A percentile compares a stretch with the other conserved stretches of the same genome.
phyloP scores from a whole-genome alignment of 345 rosid species.

The Noccaea caerulescens region DNA sequence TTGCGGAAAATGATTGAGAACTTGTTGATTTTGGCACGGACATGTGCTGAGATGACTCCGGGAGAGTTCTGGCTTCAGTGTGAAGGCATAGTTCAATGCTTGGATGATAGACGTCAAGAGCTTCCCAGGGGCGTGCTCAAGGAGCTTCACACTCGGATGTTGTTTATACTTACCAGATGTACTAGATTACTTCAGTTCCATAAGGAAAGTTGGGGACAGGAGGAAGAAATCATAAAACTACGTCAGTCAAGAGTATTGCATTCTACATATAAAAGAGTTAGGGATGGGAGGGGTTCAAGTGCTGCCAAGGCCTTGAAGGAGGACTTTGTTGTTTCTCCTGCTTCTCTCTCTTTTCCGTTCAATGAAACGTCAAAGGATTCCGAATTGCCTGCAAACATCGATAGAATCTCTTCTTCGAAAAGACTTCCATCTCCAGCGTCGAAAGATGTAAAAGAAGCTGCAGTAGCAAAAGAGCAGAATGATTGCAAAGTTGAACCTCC shows the following conservation, averaged over 20 bases:
- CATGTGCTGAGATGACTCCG: slow-evolving; percentile 72
- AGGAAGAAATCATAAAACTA: slow-evolving; percentile 64
- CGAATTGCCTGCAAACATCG: slow-evolving; percentile 63
- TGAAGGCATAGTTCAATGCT: slow-evolving; percentile 91
- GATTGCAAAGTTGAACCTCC: slow-evolving; percentile 56
- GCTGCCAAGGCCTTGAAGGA: slow-evolving; percentile 65
- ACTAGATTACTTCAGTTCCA: slow-evolving; percentile 93
- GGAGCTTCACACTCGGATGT: slow-evolving; percentile 87
- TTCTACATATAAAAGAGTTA: slow-evolving; percentile 61
- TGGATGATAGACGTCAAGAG: slow-evolving; percentile 94
- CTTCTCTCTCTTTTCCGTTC: slow-evolving; percentile 44
- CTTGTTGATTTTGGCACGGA: slow-evolving; percentile 79
- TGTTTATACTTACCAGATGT: slow-evolving; percentile 91
- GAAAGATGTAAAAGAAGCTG: slow-evolving; percentile 55
- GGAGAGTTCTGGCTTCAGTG: slow-evolving; percentile 92
- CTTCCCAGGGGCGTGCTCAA: slow-evolving; percentile 76
- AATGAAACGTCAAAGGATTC: slow-evolving; percentile 49
- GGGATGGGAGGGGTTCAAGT: slow-evolving; percentile 51
- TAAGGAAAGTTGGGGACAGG: slow-evolving; percentile 84
- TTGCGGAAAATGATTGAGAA: slow-evolving; percentile 83
- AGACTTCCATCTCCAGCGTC: slow-evolving; percentile 68
- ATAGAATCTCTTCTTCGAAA: slow-evolving; percentile 88
- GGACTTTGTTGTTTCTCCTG: slow-evolving; percentile 50
- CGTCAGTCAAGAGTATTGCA: slow-evolving; percentile 70
- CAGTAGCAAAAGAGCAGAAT: slow-evolving; percentile 50